These are phyloP conservation scores for Irpex sp. DNA, from an alignment of 1,284 basidiomycete genomes.

Conservation along the genomic window DNA sequence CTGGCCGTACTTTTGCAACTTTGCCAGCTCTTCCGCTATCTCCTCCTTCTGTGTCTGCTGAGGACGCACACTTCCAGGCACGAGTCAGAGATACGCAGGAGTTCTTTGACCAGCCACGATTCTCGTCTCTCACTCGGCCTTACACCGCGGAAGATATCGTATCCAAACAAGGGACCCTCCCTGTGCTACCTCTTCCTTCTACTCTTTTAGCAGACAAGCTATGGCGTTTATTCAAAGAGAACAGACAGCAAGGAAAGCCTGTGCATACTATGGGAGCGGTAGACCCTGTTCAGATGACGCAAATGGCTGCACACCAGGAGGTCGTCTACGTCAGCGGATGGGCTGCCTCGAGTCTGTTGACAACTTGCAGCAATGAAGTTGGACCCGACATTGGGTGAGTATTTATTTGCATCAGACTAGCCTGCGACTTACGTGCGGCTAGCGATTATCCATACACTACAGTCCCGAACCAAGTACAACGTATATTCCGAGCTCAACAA, in stretches of 20 bases:
- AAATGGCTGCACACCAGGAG: conserved; percentile 95
- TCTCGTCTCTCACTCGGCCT: conserved; percentile 70
- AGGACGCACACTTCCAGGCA: conserved; percentile 62
- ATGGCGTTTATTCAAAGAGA: conserved; percentile 60
- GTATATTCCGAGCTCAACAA: conserved; percentile 83
- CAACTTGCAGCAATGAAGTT: conserved; percentile 92
- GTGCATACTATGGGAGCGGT: conserved; percentile 88
- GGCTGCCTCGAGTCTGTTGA: conserved; percentile 84
- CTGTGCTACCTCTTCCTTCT: conserved; percentile 74
- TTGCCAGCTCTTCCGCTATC: conserved; percentile 47
- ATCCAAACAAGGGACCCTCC: conserved; percentile 86
- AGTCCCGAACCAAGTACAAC: conserved; percentile 89
- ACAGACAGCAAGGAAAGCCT: conserved; percentile 62
- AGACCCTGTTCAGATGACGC: conserved; percentile 93
- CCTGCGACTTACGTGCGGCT: background rate
- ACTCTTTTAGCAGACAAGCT: conserved; percentile 84
- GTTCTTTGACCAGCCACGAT: conserved; percentile 79
- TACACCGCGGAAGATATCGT: conserved; percentile 80
- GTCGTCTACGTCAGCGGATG: conserved; percentile 96
- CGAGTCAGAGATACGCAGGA: conserved; percentile 61
- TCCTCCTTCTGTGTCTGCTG: conserved; percentile 62
- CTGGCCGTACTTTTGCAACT: conserved; percentile 5
- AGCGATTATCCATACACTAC: conserved; percentile 94
- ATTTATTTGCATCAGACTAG: conserved; percentile 5
- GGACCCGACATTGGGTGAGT: conserved; percentile 94